Evolutionary conservation across 1,139 yeast species (phyloP).

Genomic region (Taphrina sp.): DNA sequence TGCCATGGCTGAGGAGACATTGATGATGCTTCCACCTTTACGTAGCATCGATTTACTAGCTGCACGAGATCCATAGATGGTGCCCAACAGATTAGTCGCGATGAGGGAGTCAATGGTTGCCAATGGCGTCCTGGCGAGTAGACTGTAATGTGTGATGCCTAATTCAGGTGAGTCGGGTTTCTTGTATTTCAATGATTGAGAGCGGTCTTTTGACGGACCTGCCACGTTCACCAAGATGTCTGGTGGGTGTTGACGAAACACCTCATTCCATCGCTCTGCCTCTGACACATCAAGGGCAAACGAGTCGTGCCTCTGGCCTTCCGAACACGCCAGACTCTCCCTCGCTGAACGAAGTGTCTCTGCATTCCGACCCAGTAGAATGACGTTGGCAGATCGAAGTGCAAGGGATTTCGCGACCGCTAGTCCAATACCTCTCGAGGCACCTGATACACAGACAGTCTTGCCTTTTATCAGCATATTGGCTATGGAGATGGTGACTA

Average conservation of each 20-base stretch:
- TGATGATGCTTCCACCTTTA: slow-evolving; percentile 52
- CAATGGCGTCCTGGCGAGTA: slow-evolving; percentile 52
- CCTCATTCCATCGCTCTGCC: slow-evolving; percentile 14
- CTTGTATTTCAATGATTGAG: not conserved
- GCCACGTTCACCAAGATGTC: slow-evolving; percentile 39
- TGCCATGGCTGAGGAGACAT: slow-evolving; percentile 72
- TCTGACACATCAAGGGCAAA: slow-evolving; percentile 44
- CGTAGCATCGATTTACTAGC: slow-evolving; percentile 54
- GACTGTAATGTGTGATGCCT: slow-evolving; percentile 65
- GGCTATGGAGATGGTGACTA: not conserved
- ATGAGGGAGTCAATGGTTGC: slow-evolving; percentile 53
- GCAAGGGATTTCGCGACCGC: slow-evolving; percentile 63
- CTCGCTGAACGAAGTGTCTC: slow-evolving; percentile 46
- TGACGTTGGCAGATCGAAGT: slow-evolving; percentile 58
- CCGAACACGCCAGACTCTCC: slow-evolving; percentile 45
- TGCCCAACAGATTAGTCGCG: slow-evolving; percentile 62
- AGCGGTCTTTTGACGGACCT: slow-evolving; percentile 29
- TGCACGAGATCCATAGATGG: slow-evolving; percentile 59
- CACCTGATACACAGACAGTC: slow-evolving; percentile 64
- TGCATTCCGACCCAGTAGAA: slow-evolving; percentile 59
- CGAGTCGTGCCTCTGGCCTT: slow-evolving; percentile 50
- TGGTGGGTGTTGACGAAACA: slow-evolving; percentile 19
- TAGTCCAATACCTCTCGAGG: slow-evolving; percentile 77
- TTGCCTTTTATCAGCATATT: slow-evolving; percentile 4
- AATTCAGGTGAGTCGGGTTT: too few relatives aligned